Base-by-base conservation (phyloP, 305 asterid species). In the Rubia balearica region DNA sequence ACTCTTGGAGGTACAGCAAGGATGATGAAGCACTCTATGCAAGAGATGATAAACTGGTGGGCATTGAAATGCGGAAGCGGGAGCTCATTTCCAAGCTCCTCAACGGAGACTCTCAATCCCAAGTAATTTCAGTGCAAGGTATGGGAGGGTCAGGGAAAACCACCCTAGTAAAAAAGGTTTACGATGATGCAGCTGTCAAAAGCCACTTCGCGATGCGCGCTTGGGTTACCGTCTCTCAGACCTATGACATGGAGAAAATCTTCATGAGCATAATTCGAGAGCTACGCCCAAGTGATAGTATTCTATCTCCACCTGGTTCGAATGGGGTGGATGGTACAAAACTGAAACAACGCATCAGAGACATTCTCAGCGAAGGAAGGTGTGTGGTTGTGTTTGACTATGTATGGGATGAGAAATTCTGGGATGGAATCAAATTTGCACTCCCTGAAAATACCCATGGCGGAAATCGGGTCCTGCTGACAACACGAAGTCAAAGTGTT, bases 401-500 rank as follows among this genome's bases (percentile, higher is more conserved):
- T 30, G 14, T 59, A 1, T 59, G 64, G 64, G 12, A 22, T 22
- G 9, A n/a, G 16, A 2, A 22, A 59, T 22, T 59, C 22, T 59
- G 64, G 64, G 16, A 59, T 21, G 64, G 3, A 22, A 7, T 59
- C 14, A 59, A 59, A 22, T 48, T 48, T 59, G 46, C 12, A 30
- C 67, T 62, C 19, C 46, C 67, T 62, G 67, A 62, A 21, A 14
- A 19, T 30, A 48, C n/a, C 56, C 9, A 48, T 17, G 56, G 56
- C 19, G 51, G 51, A 7, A 7, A 8, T 10, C 33, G 30, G 12
- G 12, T 48, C 17, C 5, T 48, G 56, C 33, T 64, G 30, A 60
- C 68, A n/a, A 78, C 84, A 1, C 84, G 83, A 33, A 19, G 49
- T 21, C 13, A 21, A 19, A 71, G 65, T 67, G 77, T 74, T 17